These are phyloP conservation scores for Lipomyces orientalis DNA, from an alignment of 805 yeast species.

Conservation along the genomic window DNA sequence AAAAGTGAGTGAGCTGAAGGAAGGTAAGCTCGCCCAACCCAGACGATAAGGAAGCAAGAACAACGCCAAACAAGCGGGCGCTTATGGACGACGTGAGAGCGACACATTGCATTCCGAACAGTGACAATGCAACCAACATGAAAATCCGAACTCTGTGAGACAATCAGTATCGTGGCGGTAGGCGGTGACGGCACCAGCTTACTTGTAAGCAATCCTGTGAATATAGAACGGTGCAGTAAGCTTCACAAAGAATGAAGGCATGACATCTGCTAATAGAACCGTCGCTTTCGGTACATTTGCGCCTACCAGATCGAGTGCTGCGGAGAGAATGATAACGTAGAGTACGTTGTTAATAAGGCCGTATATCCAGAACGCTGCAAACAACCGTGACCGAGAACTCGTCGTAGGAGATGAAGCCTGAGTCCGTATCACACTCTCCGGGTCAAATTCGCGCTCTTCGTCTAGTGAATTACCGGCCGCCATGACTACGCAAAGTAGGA, in stretches of 20 bases:
- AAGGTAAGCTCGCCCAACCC: conserved; percentile 93
- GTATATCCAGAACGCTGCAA: conserved; percentile 50
- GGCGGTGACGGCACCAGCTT: conserved; percentile 5
- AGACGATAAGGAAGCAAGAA: conserved; percentile 79
- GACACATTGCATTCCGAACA: conserved; percentile 75
- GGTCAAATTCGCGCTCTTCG: neutral
- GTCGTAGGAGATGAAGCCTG: neutral
- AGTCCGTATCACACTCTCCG: neutral
- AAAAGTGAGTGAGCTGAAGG: conserved; percentile 82
- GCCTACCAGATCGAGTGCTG: conserved; percentile 92
- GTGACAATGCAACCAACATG: conserved; percentile 62
- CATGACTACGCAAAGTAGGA: neutral
- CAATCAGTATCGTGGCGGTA: neutral
- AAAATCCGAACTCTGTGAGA: conserved; percentile 52
- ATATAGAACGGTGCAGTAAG: conserved; percentile 78
- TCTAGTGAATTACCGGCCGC: neutral
- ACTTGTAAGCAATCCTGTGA: conserved; percentile 63
- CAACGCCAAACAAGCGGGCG: conserved; percentile 66
- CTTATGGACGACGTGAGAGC: conserved; percentile 51
- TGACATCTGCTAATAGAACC: conserved; percentile 82
- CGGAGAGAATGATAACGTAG: conserved; percentile 88
- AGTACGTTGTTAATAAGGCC: conserved; percentile 88
- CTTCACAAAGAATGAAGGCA: conserved; percentile 80
- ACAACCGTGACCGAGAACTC: conserved; percentile 17
- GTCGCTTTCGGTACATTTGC: conserved; percentile 80